Evolutionary conservation across 1,139 yeast species (phyloP), one percentile per base, ranked within the genome.

Genomic region (Suhomyces bolitotheri): DNA sequence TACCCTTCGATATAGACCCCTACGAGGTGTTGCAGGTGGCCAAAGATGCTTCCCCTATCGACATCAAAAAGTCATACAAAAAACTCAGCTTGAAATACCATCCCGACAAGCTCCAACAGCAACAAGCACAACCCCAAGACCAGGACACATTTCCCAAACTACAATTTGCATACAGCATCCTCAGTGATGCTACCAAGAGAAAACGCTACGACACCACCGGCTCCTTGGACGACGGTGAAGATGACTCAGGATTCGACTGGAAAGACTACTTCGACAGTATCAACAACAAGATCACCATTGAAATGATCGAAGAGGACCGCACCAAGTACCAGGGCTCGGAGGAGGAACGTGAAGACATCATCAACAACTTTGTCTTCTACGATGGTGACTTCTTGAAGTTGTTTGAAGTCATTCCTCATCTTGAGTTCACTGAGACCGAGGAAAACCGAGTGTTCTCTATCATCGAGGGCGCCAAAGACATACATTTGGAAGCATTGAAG

Each of bases 371-470:
- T 60, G 56, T 66, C 4, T 73, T 69, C 47, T 73, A 75, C 43
- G 75, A 82, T 17, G 96, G 96, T 5, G 86, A 85, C 50, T 76
- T 87, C 51, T 64, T 80, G 33, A 67, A 70, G 40, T 61, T 88
- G 11, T 83, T 87, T 54, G 95, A 86, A 54, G 70, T 71, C 29
- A 81, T 88, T 6, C 84, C 94, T 11, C 96, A 88, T 58, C 71
- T 84, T 34, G 89, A 82, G 43, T 73, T 81, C 33, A 69, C 71
- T n/a, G 76, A 66, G 36, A 71, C 62, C 5, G 84, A 80, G 46
- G 89, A 82, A 47, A 60, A 59, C 33, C 69, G 96, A 24, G 71
- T 85, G 17, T 75, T 73, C 41, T 56, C 56, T 3, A 66, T 80
- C 3, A 73, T 87, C 21, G 67, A 71, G 26, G 51, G 46, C 7